A percentile compares a stretch with the other conserved stretches of the same genome.
phyloP scores from a whole-genome alignment of 2,329 filamentous ascomycete genomes.

The Monosporascus ibericus region DNA sequence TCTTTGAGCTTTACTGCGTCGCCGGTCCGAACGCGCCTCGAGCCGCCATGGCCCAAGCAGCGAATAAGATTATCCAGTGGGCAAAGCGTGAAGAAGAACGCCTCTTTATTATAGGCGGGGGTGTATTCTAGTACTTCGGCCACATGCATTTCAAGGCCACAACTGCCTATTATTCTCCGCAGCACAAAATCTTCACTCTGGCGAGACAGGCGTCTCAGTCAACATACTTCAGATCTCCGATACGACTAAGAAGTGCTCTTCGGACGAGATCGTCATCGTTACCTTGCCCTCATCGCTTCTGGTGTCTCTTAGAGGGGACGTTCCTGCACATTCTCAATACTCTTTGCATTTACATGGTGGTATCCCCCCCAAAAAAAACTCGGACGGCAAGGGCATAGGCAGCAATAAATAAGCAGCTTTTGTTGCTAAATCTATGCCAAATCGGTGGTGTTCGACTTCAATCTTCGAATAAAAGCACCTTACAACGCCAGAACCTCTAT shows the following conservation, averaged over 20 bases:
- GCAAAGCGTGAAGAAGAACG: constrained; percentile 86
- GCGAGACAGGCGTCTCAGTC: too few relatives aligned
- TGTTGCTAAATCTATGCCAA: too few relatives aligned
- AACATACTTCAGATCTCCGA: neutral
- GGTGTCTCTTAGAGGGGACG: neutral
- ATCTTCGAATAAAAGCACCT: too few relatives aligned
- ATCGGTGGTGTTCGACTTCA: too few relatives aligned
- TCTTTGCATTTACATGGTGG: neutral
- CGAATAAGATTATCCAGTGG: constrained; percentile 88
- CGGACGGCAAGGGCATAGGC: neutral
- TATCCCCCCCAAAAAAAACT: neutral
- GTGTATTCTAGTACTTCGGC: constrained; percentile 55
- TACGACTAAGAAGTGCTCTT: neutral
- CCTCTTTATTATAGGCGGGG: constrained; percentile 95
- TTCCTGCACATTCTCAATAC: neutral
- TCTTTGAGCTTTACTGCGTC: constrained; percentile 95
- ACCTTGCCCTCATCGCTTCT: neutral
- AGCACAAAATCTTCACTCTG: too few relatives aligned
- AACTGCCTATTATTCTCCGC: neutral
- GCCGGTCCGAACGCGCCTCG: constrained; percentile 66
- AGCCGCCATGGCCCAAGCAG: constrained; percentile 69
- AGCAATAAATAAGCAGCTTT: neutral
- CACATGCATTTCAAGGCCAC: neutral
- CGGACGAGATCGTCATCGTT: neutral
- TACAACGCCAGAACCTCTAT: too few relatives aligned